These are phyloP conservation scores for Hansfordia pulvinata DNA, from an alignment of 2,329 filamentous ascomycete species.

Conservation along the genomic window DNA sequence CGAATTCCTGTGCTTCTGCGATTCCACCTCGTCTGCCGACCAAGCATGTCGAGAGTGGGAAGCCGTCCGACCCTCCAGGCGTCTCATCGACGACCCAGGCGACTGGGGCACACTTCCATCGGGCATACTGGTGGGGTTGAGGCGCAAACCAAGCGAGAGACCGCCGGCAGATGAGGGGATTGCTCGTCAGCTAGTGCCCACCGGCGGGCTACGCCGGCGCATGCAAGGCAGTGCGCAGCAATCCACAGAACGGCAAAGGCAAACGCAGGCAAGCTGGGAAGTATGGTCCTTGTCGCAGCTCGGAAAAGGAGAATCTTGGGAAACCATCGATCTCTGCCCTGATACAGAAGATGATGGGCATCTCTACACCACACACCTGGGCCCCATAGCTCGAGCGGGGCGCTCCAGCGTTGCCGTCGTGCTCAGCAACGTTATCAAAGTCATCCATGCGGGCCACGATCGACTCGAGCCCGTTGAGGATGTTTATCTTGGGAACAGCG, in stretches of 20 bases:
- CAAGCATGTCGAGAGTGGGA: conserved; percentile 35
- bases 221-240: too few species aligned
- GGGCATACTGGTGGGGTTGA: conserved; percentile 49
- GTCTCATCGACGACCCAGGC: conserved; percentile 47
- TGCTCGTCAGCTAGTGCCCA: too few species aligned
- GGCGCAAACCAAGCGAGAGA: conserved; percentile 25
- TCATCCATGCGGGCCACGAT: conserved; percentile 54
- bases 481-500: too few species aligned
- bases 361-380: conserved; percentile 51
- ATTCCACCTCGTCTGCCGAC: conserved; percentile 22
- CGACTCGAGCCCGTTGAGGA: conserved; percentile 47
- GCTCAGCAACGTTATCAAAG: conserved; percentile 60
- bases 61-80: conserved; percentile 34
- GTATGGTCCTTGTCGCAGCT: conserved; percentile 37
- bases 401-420: conserved; percentile 53
- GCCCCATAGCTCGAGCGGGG: conserved; percentile 51
- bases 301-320: conserved; percentile 27
- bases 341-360: conserved; percentile 29
- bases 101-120: conserved; percentile 48
- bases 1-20: conserved; percentile 43
- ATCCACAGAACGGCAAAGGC: conserved; percentile 6
- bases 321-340: conserved; percentile 28
- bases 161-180: too few species aligned
- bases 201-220: too few species aligned
- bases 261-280: conserved; percentile 30